Evolutionary conservation across 2,329 filamentous ascomycete species (phyloP), one percentile per base, ranked within the genome.

Genomic region (Nectriaceae sp.): DNA sequence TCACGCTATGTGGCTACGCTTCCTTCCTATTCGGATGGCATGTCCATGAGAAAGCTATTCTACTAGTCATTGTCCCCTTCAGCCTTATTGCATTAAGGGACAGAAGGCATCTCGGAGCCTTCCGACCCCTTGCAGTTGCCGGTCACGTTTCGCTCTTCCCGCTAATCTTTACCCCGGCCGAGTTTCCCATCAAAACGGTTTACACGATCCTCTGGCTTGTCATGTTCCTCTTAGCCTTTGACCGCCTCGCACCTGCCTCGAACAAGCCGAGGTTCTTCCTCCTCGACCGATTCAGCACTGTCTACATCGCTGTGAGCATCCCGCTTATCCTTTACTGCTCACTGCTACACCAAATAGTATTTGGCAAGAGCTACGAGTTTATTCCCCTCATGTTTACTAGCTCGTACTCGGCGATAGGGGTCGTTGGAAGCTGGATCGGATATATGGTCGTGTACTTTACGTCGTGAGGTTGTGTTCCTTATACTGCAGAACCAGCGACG

Each of bases 1-100:
- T 96, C 38, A 97, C 93, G 0, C 83, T 97, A 15, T 97, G 94
- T 64, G 94, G 90, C 49, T 99, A 97, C 65, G 89, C 93, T 0
- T 97, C 93, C 0, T 99, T 99, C 73, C 79, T 99, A 10, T 97
- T 97, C 61, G 93, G 94, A 47, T 99, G 93, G 91, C 94, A 99
- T 65, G 94, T 99, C 8, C 94, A 99, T 63, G 94, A 99, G 67
- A 99, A 99, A 71, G 94, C 94, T 2, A 89, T 99, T 48, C 80
- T 99, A 19, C 82, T 97, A 18, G 88, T 97, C 64, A 91, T 99
- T 57, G 89, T 97, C 41, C 94, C 94, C 0, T 97, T 97, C 75
- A 95, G 89, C 59, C 80, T 99, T 52, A 87, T 97, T 51, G 92
- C 93, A 1, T 82, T 97, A 43, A 88, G 88, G 66, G 92, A 97